These are phyloP conservation scores for Rubia yunnanensis DNA, from an alignment of 257 asterid genomes.

Conservation along the genomic window DNA sequence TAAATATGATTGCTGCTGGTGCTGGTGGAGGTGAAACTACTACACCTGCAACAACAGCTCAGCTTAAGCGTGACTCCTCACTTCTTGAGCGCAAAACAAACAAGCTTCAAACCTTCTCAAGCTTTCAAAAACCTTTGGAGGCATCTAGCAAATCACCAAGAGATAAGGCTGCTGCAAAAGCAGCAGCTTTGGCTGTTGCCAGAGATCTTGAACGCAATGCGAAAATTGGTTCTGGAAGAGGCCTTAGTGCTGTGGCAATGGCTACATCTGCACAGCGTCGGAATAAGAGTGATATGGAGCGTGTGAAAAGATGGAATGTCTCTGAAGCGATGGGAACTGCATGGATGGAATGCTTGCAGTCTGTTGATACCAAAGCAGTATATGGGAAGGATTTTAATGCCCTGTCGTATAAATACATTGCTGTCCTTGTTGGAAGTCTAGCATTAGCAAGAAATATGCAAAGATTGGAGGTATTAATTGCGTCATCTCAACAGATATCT, in stretches of 20 bases:
- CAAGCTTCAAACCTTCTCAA: slow-evolving; percentile 80
- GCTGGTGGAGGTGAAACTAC: slow-evolving; percentile 87
- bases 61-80: slow-evolving; percentile 91
- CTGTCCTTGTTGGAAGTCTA: slow-evolving; percentile 93
- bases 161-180: slow-evolving; percentile 98
- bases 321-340: slow-evolving; percentile 99
- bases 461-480: slow-evolving; percentile 69
- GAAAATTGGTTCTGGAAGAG: slow-evolving; percentile 98
- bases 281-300: slow-evolving; percentile 66
- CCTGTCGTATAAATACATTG: slow-evolving; percentile 80
- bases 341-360: slow-evolving; percentile 92
- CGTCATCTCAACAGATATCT: slow-evolving; percentile 6
- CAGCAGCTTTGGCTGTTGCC: slow-evolving; percentile 99
- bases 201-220: slow-evolving; percentile 98
- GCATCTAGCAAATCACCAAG: slow-evolving; percentile 67
- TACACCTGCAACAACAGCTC: slow-evolving; percentile 52
- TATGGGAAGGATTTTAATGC: slow-evolving; percentile 94
- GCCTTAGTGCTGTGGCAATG: slow-evolving; percentile 99
- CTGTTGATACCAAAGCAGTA: slow-evolving; percentile 89
- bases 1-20: slow-evolving; percentile 99
- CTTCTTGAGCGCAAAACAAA: slow-evolving; percentile 77
- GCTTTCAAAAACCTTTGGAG: slow-evolving; percentile 88
- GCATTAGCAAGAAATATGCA: slow-evolving; percentile 99
- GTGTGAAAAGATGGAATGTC: slow-evolving; percentile 93
- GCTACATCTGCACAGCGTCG: slow-evolving; percentile 94